Base-by-base conservation (phyloP, 2,329 filamentous ascomycete species). In the Alternaria conjuncta region DNA sequence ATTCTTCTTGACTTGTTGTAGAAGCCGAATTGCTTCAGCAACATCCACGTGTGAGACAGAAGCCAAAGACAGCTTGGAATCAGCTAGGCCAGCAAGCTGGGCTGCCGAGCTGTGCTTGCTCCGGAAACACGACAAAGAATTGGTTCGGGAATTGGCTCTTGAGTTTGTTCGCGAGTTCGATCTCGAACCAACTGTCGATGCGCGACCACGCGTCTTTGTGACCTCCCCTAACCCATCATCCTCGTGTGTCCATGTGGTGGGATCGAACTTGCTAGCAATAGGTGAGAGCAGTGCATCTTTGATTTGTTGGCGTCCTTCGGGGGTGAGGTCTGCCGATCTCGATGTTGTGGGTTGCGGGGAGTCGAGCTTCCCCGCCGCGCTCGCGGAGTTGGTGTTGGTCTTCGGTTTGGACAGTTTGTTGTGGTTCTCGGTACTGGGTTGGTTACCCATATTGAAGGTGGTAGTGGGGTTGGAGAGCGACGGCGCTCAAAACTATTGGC, bases 1-100 rank as follows among this genome's bases (percentile, higher is more conserved):
- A 46, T 76, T 83, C 71, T 82, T 84, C 71, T 82, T 83, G 61
- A 85, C 75, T 69, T 85, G 80, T 60, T 84, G 80, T 63, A 85
- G 66, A 36, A 85, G 73, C 26, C 74, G 75, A 43, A 85, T 82
- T 6, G 83, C 83, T 11, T 81, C 78, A 43, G 81, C 80, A 36
- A 85, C 63, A 62, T 85, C 83, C 43, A 84, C 76, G 18, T 76
- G 71, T 44, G 75, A 71, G 25, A 71, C 74, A 5, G 76, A 75
- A 18, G 66, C 68, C 25, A 78, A 64, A 5, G 80, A 80, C 23
- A 74, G 47, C 53, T 75, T 73, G 25, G 76, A 76, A 44, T 74
- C 67, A 25, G 70, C 50, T 23, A 73, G 55, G 50, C 70, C 71
- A 30, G 60, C 61, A 55, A 76, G 66, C 65, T 68, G 73, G n/a